Evolutionary conservation across 495 filamentous ascomycete species (phyloP).

Genomic region (Xylaria flabelliformis): DNA sequence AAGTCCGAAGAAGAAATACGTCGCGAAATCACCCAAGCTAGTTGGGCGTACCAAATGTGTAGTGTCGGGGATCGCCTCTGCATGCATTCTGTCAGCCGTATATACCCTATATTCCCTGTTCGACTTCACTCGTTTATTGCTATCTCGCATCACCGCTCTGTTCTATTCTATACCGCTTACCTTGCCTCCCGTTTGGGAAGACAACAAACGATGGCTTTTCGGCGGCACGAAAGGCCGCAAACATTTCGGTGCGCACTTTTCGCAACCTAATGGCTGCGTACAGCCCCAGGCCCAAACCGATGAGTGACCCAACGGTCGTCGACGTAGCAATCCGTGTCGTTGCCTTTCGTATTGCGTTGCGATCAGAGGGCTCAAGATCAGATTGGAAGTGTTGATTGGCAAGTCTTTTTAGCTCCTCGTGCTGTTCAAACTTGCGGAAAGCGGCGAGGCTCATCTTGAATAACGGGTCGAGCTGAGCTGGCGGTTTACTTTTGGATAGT

Average conservation of each 20-base stretch:
- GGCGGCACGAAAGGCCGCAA: conserved; percentile 62
- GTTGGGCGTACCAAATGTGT: conserved; percentile 63
- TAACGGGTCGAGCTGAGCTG: not conserved
- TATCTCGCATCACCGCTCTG: not conserved
- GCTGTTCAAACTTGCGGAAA: conserved; percentile 58
- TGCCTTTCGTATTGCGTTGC: conserved; percentile 61
- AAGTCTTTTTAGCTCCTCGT: conserved; percentile 61
- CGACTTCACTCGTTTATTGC: not conserved
- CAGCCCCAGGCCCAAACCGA: conserved; percentile 66
- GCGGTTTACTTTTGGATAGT: not conserved
- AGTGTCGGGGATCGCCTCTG: conserved; percentile 68
- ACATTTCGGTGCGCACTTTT: conserved; percentile 59
- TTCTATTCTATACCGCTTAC: conserved; percentile 41
- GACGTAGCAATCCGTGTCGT: conserved; percentile 58
- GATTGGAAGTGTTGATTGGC: conserved; percentile 69
- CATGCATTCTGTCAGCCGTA: not conserved
- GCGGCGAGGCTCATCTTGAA: conserved; percentile 54
- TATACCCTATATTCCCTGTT: not conserved
- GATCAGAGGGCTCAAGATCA: conserved; percentile 65
- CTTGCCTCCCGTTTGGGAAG: conserved; percentile 65
- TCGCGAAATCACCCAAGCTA: conserved; percentile 63
- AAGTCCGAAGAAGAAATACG: conserved; percentile 66
- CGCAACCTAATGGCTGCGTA: conserved; percentile 64
- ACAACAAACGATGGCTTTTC: conserved; percentile 67
- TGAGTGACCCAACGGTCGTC: conserved; percentile 62